Evolutionary conservation across 208 protist species (phyloP), one percentile per base, ranked within the genome.

Genomic region (Acanthamoeba healyi): DNA sequence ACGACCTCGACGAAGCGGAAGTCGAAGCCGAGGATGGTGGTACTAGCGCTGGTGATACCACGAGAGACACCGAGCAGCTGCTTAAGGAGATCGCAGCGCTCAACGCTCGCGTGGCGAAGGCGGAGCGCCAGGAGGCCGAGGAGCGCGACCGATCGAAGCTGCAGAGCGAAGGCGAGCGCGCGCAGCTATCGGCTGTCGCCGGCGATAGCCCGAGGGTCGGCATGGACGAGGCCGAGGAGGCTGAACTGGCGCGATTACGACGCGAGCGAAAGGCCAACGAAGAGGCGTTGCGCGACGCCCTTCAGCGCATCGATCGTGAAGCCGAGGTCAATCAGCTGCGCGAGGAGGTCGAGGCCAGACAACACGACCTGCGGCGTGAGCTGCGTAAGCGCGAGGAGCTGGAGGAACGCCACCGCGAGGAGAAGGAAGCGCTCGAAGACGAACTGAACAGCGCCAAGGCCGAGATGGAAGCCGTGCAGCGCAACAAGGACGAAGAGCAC

Each of bases 221-320:
- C 65, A 36, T 74, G 5, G 65, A 74, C 32, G 65, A 74, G 19
- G 12, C 9, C n/a, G 65, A 74, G 1, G 7, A 36, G 15, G 65
- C 36, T 5, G 65, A 74, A 7, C 65, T 74, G 36, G 65, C 19
- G 17, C n/a, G 65, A 19, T 10, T 74, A 32, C 65, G 32, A 19
- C 65, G 26, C 65, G 65, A 74, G 65, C n/a, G 65, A 9, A 17
- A 74, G 36, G 65, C 65, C 34, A 74, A 74, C 36, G 65, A 74
- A 7, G 65, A 74, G 32, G 36, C 12, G 14, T 32, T 74, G n/a
- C 65, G 36, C 36, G 65, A 34, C 14, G 65, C n/a, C 34, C 32
- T 74, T 17, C 5, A 17, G 65, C n/a, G 65, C 5, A 74, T 74
- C 36, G 65, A 74, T n/a, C 65, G 15, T 32, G 65, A 74, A 12